Evolutionary conservation across 2,329 filamentous ascomycete genomes (phyloP), one percentile per base, ranked within the genome.

Genomic region (Alternaria tenuissima): DNA sequence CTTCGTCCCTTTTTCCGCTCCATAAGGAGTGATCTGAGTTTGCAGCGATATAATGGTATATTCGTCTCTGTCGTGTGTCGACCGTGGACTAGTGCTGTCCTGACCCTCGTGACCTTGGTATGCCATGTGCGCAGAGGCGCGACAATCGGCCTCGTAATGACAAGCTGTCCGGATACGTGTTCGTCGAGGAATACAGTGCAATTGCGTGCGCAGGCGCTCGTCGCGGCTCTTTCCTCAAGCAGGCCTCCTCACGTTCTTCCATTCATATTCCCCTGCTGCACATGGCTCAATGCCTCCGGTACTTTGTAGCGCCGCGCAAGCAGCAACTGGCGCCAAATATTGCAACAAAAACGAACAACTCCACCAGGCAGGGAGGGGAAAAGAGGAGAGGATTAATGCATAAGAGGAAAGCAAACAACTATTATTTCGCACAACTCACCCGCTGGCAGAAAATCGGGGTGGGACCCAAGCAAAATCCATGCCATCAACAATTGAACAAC

Each of bases 401-500:
- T 22, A 26, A 46, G 48, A 53, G 48, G 54, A 46, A 22, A 51
- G 24, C 57, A 67, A 52, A 56, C 46, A 61, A 46, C 62, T 69
- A 74, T 71, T 72, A 71, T 73, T 73, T 70, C 64, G 63, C 59
- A 67, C 60, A 57, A 48, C 49, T 49, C 46, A 49, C 59, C 55
- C 55, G 67, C 63, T 66, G 63, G 63, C 65, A 68, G 52, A 47
- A 49, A 49, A 49, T 36, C 32, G 44, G 65, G 48, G 66, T 65
- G 67, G 67, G 64, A 68, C 62, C 68, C 59, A 63, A 64, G 64
- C 55, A 58, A 38, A 64, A 63, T 67, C 67, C 64, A 67, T 67
- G 65, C 65, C 68, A 62, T 64, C 59, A 66, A 66, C 71, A 72
- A 69, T 75, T 73, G 73, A 70, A 76, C 75, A 77, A 74, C 73